Conservation (phyloP, 2,329 filamentous ascomycete genomes). For the Claviceps pusilla region DNA sequence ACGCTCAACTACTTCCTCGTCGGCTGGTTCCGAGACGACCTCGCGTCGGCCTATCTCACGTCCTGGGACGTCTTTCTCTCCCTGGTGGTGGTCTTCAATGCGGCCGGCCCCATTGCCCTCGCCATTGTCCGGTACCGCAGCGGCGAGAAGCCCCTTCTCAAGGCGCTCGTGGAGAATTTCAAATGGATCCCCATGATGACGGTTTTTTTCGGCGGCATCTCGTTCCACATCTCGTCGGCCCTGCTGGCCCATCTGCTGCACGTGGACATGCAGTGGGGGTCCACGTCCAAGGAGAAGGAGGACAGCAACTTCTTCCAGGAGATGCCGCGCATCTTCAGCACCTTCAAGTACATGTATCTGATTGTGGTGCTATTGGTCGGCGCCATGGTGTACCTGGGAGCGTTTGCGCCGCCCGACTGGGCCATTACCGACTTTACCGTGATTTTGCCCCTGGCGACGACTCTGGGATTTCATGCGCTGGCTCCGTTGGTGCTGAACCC, state of each 20-base stretch:
- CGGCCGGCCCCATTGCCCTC: constrained; percentile 43
- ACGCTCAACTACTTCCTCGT: constrained; percentile 56
- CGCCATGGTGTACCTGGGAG: constrained; percentile 33
- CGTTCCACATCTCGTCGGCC: constrained; percentile 26
- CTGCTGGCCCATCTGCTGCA: constrained; percentile 28
- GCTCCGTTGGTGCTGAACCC: constrained; percentile 47
- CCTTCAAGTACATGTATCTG: constrained; percentile 39
- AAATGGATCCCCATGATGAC: constrained; percentile 45
- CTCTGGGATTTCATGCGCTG: constrained; percentile 27
- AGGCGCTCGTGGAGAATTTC: constrained; percentile 29
- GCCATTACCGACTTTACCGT: constrained; percentile 42
- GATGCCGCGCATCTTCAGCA: constrained; percentile 37
- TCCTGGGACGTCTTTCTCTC: constrained; percentile 49
- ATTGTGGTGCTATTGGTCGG: constrained; percentile 28
- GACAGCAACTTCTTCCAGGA: constrained; percentile 42
- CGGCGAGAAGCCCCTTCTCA: constrained; percentile 35
- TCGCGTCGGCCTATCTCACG: constrained; percentile 53
- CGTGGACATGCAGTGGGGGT: constrained; percentile 33
- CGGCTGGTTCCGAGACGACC: constrained; percentile 53
- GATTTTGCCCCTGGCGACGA: constrained; percentile 39
- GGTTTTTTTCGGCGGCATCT: constrained; percentile 29
- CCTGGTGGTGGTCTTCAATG: constrained; percentile 50
- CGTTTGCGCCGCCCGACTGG: constrained; percentile 37
- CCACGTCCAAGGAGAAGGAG: constrained; percentile 44
- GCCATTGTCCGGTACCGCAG: constrained; percentile 49